phyloP scores from a whole-genome alignment of 2,329 filamentous ascomycete genomes.

The Pyricularia sp. region DNA sequence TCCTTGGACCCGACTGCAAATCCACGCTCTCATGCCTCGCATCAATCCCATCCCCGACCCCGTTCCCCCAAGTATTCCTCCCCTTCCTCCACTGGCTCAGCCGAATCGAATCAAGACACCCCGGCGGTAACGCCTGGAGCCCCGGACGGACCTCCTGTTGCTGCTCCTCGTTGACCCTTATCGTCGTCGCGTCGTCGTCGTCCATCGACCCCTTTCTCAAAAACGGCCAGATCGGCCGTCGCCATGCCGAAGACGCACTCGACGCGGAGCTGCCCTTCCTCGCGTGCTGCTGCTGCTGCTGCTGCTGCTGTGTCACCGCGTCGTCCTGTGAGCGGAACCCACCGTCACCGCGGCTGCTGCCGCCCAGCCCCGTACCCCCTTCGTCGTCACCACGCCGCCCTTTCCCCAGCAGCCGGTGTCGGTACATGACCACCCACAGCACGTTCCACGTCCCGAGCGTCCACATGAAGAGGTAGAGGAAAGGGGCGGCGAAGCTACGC shows the following conservation, averaged over 20 bases:
- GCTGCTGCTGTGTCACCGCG: background rate
- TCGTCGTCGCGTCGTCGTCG: background rate
- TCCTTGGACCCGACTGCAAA: background rate
- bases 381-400: background rate
- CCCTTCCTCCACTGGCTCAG: background rate
- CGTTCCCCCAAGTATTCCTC: background rate
- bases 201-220: background rate
- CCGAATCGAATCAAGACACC: background rate
- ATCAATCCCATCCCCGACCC: background rate
- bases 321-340: background rate
- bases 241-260: background rate
- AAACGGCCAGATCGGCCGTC: background rate
- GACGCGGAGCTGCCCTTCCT: background rate
- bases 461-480: conserved; percentile 24
- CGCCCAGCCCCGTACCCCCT: background rate
- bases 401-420: background rate
- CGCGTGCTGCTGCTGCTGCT: background rate
- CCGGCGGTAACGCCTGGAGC: background rate
- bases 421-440: conserved; percentile 5
- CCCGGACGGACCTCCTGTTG: background rate
- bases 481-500: conserved; percentile 14
- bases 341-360: background rate
- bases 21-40: background rate
- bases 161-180: background rate
- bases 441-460: conserved; percentile 13